A percentile compares a stretch with the other conserved stretches of the same genome.
These are phyloP conservation scores for Pseudocercospora crystallina DNA, from an alignment of 2,329 filamentous ascomycete genomes.

Conservation along the genomic window DNA sequence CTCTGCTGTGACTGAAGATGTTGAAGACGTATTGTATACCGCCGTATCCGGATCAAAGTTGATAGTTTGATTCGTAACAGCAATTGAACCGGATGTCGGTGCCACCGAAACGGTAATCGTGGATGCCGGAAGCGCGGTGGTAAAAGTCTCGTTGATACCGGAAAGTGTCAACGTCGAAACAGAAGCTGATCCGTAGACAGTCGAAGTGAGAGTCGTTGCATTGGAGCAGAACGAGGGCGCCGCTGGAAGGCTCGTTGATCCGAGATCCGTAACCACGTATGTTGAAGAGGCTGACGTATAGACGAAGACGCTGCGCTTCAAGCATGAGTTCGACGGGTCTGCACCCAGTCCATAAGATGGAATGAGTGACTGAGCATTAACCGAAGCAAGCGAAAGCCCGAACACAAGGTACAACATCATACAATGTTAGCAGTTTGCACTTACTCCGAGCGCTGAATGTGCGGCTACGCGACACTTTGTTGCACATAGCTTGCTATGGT, in stretches of 20 bases:
- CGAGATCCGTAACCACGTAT: constrained; percentile 5
- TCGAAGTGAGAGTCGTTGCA: constrained; percentile 4
- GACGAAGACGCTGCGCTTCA: too few relatives aligned
- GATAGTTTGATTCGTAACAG: background rate
- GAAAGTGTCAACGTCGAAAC: background rate
- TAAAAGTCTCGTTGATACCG: constrained; percentile 2
- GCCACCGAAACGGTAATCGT: constrained; percentile 11
- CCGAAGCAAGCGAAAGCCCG: too few relatives aligned
- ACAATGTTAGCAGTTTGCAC: too few relatives aligned
- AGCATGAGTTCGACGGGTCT: too few relatives aligned
- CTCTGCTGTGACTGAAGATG: constrained; percentile 3
- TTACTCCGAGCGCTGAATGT: too few relatives aligned
- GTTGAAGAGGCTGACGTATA: constrained; percentile 3
- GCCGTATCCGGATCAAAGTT: constrained; percentile 4
- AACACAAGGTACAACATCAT: too few relatives aligned
- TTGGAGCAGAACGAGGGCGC: constrained; percentile 6
- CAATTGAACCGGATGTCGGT: background rate
- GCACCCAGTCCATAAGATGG: too few relatives aligned
- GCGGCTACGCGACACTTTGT: too few relatives aligned
- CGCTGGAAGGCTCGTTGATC: background rate
- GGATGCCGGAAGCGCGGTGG: background rate
- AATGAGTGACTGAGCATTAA: too few relatives aligned
- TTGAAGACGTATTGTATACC: background rate
- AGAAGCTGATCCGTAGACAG: background rate
- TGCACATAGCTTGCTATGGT: too few relatives aligned